Evolutionary conservation across 1,284 basidiomycete genomes (phyloP).

Genomic region (Trichosporon coremiiforme): DNA sequence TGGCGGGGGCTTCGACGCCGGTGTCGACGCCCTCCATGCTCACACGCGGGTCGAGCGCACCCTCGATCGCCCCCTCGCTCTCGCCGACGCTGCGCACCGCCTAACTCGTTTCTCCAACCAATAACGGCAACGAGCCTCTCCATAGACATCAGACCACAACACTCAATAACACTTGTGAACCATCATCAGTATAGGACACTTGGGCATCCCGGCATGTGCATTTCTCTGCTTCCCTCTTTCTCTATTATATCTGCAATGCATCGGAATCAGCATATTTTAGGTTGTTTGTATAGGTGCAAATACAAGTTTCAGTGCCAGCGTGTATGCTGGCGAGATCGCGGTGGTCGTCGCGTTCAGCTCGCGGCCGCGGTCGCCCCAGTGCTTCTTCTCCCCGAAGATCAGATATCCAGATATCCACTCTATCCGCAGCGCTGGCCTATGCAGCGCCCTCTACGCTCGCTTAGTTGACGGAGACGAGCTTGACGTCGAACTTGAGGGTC

Average conservation of each 20-base stretch:
- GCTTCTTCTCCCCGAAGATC: background rate
- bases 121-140: no score
- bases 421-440: background rate
- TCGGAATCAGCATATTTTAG: background rate
- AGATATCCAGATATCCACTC: background rate
- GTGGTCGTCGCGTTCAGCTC: background rate
- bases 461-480: conserved; percentile 60
- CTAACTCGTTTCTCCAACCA: background rate
- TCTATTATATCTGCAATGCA: conserved; percentile 19
- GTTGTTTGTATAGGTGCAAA: background rate
- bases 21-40: background rate
- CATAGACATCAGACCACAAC: background rate
- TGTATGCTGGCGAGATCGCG: background rate
- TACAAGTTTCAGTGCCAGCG: background rate
- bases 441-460: background rate
- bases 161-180: background rate
- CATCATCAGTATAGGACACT: background rate
- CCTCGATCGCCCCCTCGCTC: background rate
- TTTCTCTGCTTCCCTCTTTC: no score
- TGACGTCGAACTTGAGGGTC: conserved; percentile 62
- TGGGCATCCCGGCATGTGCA: background rate
- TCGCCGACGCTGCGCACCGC: background rate
- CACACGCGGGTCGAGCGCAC: no score
- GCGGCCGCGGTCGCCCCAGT: background rate
- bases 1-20: background rate